Evolutionary conservation across 148 eudicot genomes (phyloP).

Genomic region (Bassia scoparia): DNA sequence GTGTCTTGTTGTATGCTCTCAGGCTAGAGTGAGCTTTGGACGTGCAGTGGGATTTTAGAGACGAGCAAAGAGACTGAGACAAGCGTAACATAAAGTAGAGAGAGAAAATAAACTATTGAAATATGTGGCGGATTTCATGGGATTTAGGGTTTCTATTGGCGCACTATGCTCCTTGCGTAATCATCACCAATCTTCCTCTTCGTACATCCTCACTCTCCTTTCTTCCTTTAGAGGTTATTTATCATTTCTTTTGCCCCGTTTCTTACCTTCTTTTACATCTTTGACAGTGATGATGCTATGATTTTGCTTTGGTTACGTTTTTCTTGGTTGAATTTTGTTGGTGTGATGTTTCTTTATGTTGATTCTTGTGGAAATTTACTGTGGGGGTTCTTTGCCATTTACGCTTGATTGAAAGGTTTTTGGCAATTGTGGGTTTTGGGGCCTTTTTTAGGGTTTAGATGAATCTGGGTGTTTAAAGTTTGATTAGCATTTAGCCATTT

Average conservation of each 20-base stretch:
- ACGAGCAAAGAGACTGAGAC: too few species aligned
- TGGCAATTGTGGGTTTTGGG: background rate
- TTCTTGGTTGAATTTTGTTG: conserved; percentile 1
- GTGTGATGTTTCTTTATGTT: background rate
- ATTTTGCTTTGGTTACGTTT: background rate
- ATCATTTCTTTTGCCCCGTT: background rate
- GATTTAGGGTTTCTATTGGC: conserved; percentile 70
- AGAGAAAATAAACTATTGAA: background rate
- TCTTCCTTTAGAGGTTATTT: conserved; percentile 61
- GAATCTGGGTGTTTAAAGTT: background rate
- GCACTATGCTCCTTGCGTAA: conserved; percentile 42
- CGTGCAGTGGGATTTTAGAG: too few species aligned
- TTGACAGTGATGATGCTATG: background rate
- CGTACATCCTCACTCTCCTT: conserved; percentile 35
- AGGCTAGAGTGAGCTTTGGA: background rate
- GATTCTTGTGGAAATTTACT: background rate
- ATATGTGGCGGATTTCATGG: conserved; percentile 79
- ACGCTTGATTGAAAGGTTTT: conserved; percentile 4
- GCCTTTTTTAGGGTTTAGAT: background rate
- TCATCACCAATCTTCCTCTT: conserved; percentile 37
- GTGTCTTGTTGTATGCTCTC: too few species aligned
- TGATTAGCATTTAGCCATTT: background rate
- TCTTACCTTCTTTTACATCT: background rate
- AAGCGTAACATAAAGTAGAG: background rate
- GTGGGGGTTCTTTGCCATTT: background rate